Evolutionary conservation across 2,329 filamentous ascomycete species (phyloP).

Genomic region (Colletotrichum tamarilloi): DNA sequence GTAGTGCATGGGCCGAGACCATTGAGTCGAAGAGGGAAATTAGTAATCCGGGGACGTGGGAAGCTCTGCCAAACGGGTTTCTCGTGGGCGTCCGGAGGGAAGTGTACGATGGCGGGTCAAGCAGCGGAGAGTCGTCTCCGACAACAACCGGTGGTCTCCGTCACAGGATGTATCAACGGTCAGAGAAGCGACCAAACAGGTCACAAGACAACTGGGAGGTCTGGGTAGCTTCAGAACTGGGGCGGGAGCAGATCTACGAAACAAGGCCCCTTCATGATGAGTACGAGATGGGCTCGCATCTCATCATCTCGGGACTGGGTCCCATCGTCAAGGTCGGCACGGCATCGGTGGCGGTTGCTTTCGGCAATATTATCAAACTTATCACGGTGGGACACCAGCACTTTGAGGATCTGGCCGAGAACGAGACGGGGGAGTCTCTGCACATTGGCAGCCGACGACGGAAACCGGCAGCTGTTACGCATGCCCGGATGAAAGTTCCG

Average conservation of each 20-base stretch:
- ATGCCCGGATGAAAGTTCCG: constrained; percentile 27
- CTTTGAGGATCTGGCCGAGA: constrained; percentile 59
- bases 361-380: constrained; percentile 80
- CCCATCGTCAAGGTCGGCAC: constrained; percentile 73
- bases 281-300: constrained; percentile 57
- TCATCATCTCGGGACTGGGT: constrained; percentile 75
- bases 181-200: constrained; percentile 38
- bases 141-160: constrained; percentile 41
- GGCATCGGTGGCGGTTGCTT: constrained; percentile 74
- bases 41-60: constrained; percentile 74
- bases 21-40: constrained; percentile 64
- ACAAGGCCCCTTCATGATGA: constrained; percentile 56
- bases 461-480: constrained; percentile 40
- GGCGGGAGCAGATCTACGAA: constrained; percentile 57
- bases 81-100: constrained; percentile 72
- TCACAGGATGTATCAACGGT: constrained; percentile 40
- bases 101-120: constrained; percentile 40
- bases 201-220: constrained; percentile 61
- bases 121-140: constrained; percentile 35
- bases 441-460: constrained; percentile 53
- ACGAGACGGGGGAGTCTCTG: constrained; percentile 44
- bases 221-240: constrained; percentile 63
- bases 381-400: constrained; percentile 74
- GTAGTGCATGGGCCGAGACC: constrained; percentile 63
- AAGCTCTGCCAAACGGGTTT: constrained; percentile 68